Base-by-base conservation (phyloP, 2,329 filamentous ascomycete genomes). In the Arthrobotrys conoides region DNA sequence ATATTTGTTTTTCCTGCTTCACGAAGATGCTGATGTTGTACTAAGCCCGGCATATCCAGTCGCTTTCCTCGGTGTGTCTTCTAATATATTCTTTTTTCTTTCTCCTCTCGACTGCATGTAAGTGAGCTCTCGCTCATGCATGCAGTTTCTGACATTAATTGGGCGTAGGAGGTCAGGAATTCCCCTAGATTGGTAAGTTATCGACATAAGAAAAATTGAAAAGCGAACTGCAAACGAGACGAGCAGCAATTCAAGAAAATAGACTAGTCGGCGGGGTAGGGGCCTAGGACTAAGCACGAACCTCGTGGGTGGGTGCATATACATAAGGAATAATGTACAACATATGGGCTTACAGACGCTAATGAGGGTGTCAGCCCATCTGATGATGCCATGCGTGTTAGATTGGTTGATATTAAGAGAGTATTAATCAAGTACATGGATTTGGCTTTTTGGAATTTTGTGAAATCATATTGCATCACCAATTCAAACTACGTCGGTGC, bases 111-210 rank as follows among this genome's bases (percentile, higher is more conserved):
- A 61, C 33, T 61, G 57, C 57, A 61, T 61, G 33, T 44, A 36
- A 12, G 57, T 61, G 57, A 73, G 70, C 70, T 73, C 61, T 20
- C n/a, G 44, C 41, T 51, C 69, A 72, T 73, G 61, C 70, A 73
- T 51, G 70, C 49, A 49, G 38, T 44, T 27, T 61, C 57, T 61
- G 20, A 61, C 57, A 61, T 22, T 22, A 44, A 44, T 1, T 61
- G 18, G 27, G 46, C 44, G 38, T 44, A 67, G 24, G 70, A 71
- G 70, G 49, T 51, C 24, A 41, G 24, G 53, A 72, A 73, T 67
- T 14, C 44, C 33, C 70, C 49, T 22, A 61, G 36, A 67, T 46
- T 3, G 70, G 70, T 36, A 64, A 73, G 18, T 38, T 30, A 51
- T 73, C 51, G 55, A 59, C 51, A 46, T 3, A 65, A 38, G n/a